Percentiles rank a stretch among this genome's conserved stretches.
These are phyloP conservation scores for Anthracocystis setariae DNA, from an alignment of 1,284 basidiomycete genomes.

Conservation along the genomic window DNA sequence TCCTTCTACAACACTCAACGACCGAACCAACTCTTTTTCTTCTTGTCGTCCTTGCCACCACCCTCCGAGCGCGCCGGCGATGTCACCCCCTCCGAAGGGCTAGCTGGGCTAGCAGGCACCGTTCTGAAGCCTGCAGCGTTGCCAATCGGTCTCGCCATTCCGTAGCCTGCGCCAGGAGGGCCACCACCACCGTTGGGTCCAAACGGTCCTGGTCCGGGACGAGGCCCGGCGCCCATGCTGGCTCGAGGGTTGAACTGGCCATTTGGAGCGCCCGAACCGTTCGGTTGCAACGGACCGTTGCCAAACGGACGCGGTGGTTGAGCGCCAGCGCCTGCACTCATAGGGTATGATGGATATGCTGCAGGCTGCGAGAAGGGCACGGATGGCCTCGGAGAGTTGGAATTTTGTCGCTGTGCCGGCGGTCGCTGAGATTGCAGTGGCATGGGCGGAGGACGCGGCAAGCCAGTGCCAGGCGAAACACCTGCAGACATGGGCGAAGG, in stretches of 20 bases:
- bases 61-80: constrained; percentile 17
- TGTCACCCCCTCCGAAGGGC: background rate
- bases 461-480: constrained; percentile 6
- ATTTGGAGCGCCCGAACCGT: constrained; percentile 8
- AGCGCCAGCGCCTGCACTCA: constrained; percentile 23
- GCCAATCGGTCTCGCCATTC: constrained; percentile 1
- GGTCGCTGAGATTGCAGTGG: constrained; percentile 14
- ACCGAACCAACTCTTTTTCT: constrained; percentile 53
- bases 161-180: constrained; percentile 5
- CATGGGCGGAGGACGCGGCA: constrained; percentile 32
- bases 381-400: constrained; percentile 2
- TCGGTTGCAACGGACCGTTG: constrained; percentile 3
- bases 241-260: constrained; percentile 5
- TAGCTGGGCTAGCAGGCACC: constrained; percentile 1
- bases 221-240: constrained; percentile 1
- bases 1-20: too few relatives aligned
- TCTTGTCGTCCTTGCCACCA: constrained; percentile 39
- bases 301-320: constrained; percentile 14
- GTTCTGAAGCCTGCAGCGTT: background rate
- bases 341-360: constrained; percentile 47
- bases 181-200: constrained; percentile 3
- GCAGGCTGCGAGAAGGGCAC: constrained; percentile 26
- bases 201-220: constrained; percentile 5
- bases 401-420: constrained; percentile 9
- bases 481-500: constrained; percentile 7